A percentile compares a stretch with the other conserved stretches of the same genome.
These are phyloP conservation scores for Thraustochytrium sp. DNA, from an alignment of 352 stramenopile species.

Conservation along the genomic window DNA sequence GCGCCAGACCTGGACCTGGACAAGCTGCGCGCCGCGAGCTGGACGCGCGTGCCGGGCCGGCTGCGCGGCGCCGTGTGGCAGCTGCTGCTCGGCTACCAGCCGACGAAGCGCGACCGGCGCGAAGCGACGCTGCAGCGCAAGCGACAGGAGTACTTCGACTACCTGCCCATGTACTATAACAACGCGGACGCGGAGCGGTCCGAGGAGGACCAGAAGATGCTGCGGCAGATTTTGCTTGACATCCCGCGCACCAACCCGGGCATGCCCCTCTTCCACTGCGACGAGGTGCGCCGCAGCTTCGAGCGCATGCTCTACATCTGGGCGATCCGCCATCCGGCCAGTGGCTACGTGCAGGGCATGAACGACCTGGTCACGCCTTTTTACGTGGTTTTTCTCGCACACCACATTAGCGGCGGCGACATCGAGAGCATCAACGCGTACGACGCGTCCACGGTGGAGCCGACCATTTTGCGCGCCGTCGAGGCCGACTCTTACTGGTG, in stretches of 20 bases:
- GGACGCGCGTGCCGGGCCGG: constrained; percentile 77
- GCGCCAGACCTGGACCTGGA: constrained; percentile 72
- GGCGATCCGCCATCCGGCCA: constrained; percentile 94
- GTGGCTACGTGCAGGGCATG: constrained; percentile 95
- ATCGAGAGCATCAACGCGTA: constrained; percentile 47
- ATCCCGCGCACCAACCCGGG: constrained; percentile 93
- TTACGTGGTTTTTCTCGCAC: constrained; percentile 82
- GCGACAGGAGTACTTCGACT: constrained; percentile 89
- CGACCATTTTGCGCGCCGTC: constrained; percentile 62
- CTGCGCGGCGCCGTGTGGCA: constrained; percentile 86
- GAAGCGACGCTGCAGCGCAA: constrained; percentile 83
- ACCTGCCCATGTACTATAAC: constrained; percentile 81
- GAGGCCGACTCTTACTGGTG: constrained; percentile 99
- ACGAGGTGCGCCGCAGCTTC: constrained; percentile 80
- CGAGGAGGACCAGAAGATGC: constrained; percentile 87
- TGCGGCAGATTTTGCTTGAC: constrained; percentile 93
- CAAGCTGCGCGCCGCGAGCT: constrained; percentile 76
- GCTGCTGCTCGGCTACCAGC: constrained; percentile 93
- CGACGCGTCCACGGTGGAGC: constrained; percentile 39
- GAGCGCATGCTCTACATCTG: constrained; percentile 97
- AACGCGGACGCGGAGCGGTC: constrained; percentile 76
- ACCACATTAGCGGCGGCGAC: constrained; percentile 27
- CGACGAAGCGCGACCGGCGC: constrained; percentile 83
- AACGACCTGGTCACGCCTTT: constrained; percentile 98
- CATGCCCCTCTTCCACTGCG: constrained; percentile 92